Conservation (phyloP, 768 basidiomycete species). For the Mycena haematopus region DNA sequence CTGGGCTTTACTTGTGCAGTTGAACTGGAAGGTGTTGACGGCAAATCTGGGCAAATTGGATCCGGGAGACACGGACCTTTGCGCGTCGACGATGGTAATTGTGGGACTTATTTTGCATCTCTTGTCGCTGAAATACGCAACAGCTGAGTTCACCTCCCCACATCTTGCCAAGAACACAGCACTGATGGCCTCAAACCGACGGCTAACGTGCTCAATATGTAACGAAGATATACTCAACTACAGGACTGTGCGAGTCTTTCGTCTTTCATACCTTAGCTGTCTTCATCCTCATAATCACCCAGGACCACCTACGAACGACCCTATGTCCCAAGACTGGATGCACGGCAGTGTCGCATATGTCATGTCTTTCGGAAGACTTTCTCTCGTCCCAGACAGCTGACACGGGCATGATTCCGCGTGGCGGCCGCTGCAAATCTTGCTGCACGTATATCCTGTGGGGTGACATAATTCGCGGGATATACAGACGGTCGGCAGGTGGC, state of each 20-base stretch:
- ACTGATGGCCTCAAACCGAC: slow-evolving; percentile 43
- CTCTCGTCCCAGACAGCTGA: slow-evolving; percentile 36
- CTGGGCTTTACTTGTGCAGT: slow-evolving; percentile 54
- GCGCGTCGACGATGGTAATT: slow-evolving; percentile 61
- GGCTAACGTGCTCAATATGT: slow-evolving; percentile 57
- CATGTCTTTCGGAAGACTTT: slow-evolving; percentile 60
- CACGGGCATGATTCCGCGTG: slow-evolving; percentile 59
- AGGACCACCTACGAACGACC: slow-evolving; percentile 59
- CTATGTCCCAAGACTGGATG: slow-evolving; percentile 62
- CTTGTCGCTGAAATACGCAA: slow-evolving; percentile 10
- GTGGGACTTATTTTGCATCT: neutral
- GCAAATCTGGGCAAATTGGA: slow-evolving; percentile 59
- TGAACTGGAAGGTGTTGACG: slow-evolving; percentile 76
- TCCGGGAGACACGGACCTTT: slow-evolving; percentile 64
- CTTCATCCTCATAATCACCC: slow-evolving; percentile 3
- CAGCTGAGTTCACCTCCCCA: slow-evolving; percentile 55
- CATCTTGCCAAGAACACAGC: slow-evolving; percentile 56
- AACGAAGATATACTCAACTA: slow-evolving; percentile 46
- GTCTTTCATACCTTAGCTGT: slow-evolving; percentile 20
- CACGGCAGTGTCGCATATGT: slow-evolving; percentile 59
- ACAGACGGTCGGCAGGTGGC: slow-evolving; percentile 53
- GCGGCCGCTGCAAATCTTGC: slow-evolving; percentile 64
- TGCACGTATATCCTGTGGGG: slow-evolving; percentile 68
- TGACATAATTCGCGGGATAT: slow-evolving; percentile 68
- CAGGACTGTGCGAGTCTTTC: slow-evolving; percentile 42